Base-by-base conservation (phyloP, 345 rosid species). In the Brassica carinata region DNA sequence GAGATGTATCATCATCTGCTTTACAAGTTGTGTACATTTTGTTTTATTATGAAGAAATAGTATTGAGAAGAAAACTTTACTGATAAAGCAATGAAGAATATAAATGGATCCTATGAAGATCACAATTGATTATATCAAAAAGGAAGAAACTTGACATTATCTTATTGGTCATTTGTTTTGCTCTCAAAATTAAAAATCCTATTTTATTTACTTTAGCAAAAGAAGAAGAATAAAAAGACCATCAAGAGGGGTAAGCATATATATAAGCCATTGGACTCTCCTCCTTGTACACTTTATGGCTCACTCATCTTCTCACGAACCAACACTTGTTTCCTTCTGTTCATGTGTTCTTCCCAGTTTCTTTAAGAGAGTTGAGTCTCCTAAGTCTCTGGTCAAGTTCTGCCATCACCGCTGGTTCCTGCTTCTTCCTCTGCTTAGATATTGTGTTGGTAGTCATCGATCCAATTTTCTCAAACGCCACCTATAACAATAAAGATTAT, bases 351-450 rank as follows among this genome's bases (percentile, higher is more conserved):
- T 80, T 80, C 1, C 79, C 92, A 69, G 75, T 90, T 84, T 79
- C 74, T 79, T 85, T 90, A 27, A 87, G 74, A 17, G 98, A 87
- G 86, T 94, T 91, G 68, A 96, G 86, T 79, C 98, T 82, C 85
- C 97, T 85, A 70, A 91, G 79, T 87, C 99, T 87, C 87, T 90
- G 92, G 82, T 92, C 98, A 18, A 96, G 94, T 85, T 96, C 99
- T 45, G 97, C 98, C 98, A 92, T 87, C 53, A 96, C 99, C 11
- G 97, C 98, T 1, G 98, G 90, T 83, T 96, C 98, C 82, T 94
- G 99, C 84, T 90, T 96, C 83, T 96, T 96, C 88, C 99, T 87
- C 83, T 94, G 90, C 87, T 96, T 96, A 0, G 98, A 96, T 83
- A 96, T 88, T 0, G 93, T 91, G 87, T 91, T 89, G n/a, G 98